These are phyloP conservation scores for Auriscalpium vulgare DNA, from an alignment of 768 basidiomycete species.

Conservation along the genomic window DNA sequence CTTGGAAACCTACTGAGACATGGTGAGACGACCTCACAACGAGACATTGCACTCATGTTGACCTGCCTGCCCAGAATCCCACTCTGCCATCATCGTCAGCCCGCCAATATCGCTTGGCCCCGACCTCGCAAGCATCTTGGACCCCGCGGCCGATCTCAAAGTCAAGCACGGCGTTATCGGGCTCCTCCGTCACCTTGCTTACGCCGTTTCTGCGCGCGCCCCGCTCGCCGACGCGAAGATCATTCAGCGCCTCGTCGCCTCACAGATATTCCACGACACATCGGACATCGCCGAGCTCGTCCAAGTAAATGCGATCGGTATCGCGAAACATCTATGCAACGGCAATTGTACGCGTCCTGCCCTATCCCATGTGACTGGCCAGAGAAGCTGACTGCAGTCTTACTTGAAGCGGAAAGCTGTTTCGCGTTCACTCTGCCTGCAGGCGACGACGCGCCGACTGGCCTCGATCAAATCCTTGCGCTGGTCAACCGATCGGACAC, in stretches of 20 bases:
- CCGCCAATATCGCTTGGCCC: constrained; percentile 53
- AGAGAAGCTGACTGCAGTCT: neutral
- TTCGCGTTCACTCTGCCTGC: constrained; percentile 40
- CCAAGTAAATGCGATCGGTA: constrained; percentile 81
- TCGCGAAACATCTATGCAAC: constrained; percentile 83
- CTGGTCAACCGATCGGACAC: constrained; percentile 76
- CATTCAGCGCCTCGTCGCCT: constrained; percentile 50
- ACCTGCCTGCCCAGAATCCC: constrained; percentile 36
- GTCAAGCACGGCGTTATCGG: constrained; percentile 86
- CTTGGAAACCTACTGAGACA: constrained; percentile 74
- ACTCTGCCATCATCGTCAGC: constrained; percentile 45
- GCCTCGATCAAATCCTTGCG: constrained; percentile 62
- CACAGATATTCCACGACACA: constrained; percentile 62
- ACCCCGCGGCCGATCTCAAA: constrained; percentile 63
- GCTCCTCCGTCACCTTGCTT: constrained; percentile 78
- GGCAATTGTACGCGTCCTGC: constrained; percentile 48
- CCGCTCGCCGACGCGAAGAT: constrained; percentile 55
- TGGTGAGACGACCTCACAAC: constrained; percentile 37
- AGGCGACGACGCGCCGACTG: constrained; percentile 24
- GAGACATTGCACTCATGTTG: neutral
- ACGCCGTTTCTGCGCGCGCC: constrained; percentile 48
- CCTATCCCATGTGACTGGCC: neutral
- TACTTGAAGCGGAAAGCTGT: constrained; percentile 35
- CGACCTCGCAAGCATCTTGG: constrained; percentile 52
- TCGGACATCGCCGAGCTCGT: constrained; percentile 82